phyloP scores from a whole-genome alignment of 2,329 filamentous ascomycete species.

The Trichoderma sp. region DNA sequence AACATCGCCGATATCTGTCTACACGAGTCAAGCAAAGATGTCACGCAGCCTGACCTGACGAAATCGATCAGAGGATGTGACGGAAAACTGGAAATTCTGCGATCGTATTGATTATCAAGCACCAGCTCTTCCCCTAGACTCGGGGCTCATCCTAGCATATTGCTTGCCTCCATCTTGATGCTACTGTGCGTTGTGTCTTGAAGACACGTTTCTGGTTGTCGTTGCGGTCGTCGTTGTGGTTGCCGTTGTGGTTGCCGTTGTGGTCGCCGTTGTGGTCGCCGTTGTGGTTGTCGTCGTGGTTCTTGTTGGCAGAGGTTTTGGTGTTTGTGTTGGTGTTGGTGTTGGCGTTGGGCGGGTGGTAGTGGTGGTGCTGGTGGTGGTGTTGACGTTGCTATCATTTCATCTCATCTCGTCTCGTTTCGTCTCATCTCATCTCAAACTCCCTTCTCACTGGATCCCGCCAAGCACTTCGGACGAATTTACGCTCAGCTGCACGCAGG shows the following conservation, averaged over 20 bases:
- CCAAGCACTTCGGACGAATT: slow-evolving; percentile 35
- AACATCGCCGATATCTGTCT: background rate
- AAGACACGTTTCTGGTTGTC: background rate
- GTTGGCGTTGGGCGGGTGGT: background rate
- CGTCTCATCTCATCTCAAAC: too few species aligned
- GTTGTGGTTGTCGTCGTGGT: too few species aligned
- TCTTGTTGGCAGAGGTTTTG: too few species aligned
- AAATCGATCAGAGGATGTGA: background rate
- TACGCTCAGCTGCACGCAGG: slow-evolving; percentile 59
- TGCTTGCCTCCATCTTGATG: slow-evolving; percentile 8
- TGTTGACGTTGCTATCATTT: too few species aligned
- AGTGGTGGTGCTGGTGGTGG: too few species aligned
- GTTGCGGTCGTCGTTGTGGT: background rate
- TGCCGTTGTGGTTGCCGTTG: background rate
- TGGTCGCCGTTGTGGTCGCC: background rate
- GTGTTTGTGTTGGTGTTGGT: too few species aligned
- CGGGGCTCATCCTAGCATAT: background rate
- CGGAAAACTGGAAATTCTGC: background rate
- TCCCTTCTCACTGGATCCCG: background rate
- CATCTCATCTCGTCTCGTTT: too few species aligned
- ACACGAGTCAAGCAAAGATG: background rate
- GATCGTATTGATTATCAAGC: slow-evolving; percentile 23
- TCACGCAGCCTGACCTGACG: slow-evolving; percentile 9
- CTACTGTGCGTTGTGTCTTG: slow-evolving; percentile 7
- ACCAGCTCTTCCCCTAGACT: slow-evolving; percentile 4